Percentiles rank a stretch among this genome's conserved stretches.
Evolutionary conservation across 208 protist genomes (phyloP).

Genomic region (Trypanosoma lewisi): DNA sequence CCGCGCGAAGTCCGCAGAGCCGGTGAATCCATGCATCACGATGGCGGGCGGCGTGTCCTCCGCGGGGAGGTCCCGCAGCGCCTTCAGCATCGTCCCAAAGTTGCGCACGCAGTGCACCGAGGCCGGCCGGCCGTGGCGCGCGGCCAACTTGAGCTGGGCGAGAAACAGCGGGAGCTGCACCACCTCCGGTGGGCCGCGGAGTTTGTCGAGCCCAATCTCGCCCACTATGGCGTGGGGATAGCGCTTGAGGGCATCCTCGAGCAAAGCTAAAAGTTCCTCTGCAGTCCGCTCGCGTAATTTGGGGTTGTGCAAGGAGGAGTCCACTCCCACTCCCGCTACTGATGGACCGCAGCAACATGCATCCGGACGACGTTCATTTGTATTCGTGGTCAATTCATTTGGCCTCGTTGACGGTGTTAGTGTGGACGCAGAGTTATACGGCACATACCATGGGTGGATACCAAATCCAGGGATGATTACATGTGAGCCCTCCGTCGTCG

Average conservation of each 20-base stretch:
- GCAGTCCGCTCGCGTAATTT: constrained; percentile 8
- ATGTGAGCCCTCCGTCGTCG: background rate
- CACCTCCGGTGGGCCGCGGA: constrained; percentile 44
- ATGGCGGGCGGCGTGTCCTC: constrained; percentile 66
- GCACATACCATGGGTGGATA: constrained; percentile 75
- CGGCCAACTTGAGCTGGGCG: constrained; percentile 62
- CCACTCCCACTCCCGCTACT: no score
- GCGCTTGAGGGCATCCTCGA: constrained; percentile 37
- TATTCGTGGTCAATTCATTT: no score
- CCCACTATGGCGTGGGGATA: constrained; percentile 66
- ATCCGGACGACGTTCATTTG: no score
- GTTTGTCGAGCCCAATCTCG: constrained; percentile 85
- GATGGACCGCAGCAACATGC: no score
- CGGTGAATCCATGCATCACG: constrained; percentile 83
- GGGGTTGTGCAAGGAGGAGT: background rate
- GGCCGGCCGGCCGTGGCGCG: constrained; percentile 50
- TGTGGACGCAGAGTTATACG: background rate
- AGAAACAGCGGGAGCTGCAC: constrained; percentile 47
- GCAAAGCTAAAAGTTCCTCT: constrained; percentile 27
- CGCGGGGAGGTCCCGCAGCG: constrained; percentile 29
- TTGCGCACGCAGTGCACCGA: constrained; percentile 83
- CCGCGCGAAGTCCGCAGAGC: constrained; percentile 58
- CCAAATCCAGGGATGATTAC: constrained; percentile 54
- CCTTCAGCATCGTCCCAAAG: constrained; percentile 55
- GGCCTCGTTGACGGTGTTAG: background rate